These are phyloP conservation scores for Parascedosporium putredinis DNA, from an alignment of 2,329 filamentous ascomycete species.

Conservation along the genomic window DNA sequence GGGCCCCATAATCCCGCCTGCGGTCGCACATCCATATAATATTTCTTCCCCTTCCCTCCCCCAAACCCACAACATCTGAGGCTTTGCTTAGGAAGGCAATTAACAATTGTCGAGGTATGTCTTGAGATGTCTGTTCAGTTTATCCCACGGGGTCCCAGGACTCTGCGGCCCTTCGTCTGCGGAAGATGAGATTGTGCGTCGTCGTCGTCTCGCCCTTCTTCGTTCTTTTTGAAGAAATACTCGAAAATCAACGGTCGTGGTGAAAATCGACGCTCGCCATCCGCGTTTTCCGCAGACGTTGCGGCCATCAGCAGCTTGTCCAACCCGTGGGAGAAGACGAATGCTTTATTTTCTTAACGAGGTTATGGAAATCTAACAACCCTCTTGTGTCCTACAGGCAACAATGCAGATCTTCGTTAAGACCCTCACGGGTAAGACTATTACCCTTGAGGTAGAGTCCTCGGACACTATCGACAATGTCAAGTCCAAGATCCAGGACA, in stretches of 20 bases:
- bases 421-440: constrained; percentile 98
- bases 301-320: neutral
- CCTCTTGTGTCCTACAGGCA: constrained; percentile 20
- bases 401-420: constrained; percentile 71
- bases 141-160: neutral
- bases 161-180: constrained; percentile 17
- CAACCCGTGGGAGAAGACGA: neutral
- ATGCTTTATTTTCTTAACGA: neutral
- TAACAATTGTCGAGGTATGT: constrained; percentile 53
- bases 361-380: neutral
- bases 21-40: constrained; percentile 17
- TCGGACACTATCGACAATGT: constrained; percentile 99
- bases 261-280: neutral
- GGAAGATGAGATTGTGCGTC: constrained; percentile 14
- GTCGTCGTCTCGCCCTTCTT: neutral
- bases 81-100: constrained; percentile 55
- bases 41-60: constrained; percentile 18
- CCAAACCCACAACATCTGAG: constrained; percentile 39
- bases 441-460: constrained; percentile 99
- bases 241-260: neutral
- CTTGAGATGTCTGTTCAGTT: constrained; percentile 35
- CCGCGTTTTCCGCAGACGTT: neutral
- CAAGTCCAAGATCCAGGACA: constrained; percentile 98
- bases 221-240: neutral
- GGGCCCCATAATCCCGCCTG: constrained; percentile 10